phyloP scores from a whole-genome alignment of 768 basidiomycete species.

The Phlegmacium glaucopus region DNA sequence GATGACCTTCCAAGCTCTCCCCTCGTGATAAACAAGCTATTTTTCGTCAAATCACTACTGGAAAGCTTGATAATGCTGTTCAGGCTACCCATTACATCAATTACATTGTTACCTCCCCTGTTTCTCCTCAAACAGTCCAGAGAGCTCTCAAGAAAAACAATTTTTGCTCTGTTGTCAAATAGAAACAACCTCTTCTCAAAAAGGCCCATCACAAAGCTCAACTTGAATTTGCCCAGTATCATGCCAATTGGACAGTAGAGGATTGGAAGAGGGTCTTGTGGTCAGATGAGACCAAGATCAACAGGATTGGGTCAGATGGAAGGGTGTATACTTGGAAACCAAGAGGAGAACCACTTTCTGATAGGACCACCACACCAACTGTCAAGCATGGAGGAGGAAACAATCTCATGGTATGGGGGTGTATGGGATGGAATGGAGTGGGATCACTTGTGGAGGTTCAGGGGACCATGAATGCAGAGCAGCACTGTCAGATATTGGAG shows the following conservation, averaged over 20 bases:
- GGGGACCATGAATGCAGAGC: constrained; percentile 22
- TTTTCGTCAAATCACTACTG: too few relatives aligned
- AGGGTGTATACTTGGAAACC: constrained; percentile 20
- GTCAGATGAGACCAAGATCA: constrained; percentile 26
- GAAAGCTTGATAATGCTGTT: too few relatives aligned
- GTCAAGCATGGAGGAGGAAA: constrained; percentile 24
- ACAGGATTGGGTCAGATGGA: constrained; percentile 19
- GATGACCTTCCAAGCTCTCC: too few relatives aligned
- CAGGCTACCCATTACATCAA: too few relatives aligned
- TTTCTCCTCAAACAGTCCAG: too few relatives aligned
- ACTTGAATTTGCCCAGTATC: constrained; percentile 16
- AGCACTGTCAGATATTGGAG: constrained; percentile 16
- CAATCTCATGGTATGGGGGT: constrained; percentile 32
- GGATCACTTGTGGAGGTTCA: constrained; percentile 26
- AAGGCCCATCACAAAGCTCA: constrained; percentile 10
- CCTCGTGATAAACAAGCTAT: too few relatives aligned
- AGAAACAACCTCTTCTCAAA: constrained; percentile 25
- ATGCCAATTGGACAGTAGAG: neutral
- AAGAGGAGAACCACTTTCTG: constrained; percentile 20
- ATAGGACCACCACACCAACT: constrained; percentile 19
- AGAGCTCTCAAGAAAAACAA: too few relatives aligned
- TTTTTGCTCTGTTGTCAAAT: too few relatives aligned
- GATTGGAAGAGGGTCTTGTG: constrained; percentile 21
- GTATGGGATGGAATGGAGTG: constrained; percentile 20
- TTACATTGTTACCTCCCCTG: too few relatives aligned